Conservation (phyloP, 2,329 filamentous ascomycete genomes). For the Aphanoascus verrucosus region DNA sequence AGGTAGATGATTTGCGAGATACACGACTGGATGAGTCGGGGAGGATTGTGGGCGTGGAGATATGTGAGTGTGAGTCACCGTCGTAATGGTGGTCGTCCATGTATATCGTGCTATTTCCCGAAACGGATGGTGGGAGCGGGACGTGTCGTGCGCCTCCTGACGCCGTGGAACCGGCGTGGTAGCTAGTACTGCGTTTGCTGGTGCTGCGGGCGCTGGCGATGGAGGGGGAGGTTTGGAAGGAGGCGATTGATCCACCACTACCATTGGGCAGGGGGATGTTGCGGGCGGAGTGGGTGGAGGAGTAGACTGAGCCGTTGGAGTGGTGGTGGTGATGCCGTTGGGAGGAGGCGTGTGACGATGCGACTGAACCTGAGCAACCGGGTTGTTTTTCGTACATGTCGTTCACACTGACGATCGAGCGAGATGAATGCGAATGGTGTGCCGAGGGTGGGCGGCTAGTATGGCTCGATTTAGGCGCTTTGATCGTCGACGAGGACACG, state of each 20-base stretch:
- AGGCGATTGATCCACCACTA: conserved; percentile 22
- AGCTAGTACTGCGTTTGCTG: conserved; percentile 17
- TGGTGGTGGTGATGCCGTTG: conserved; percentile 8
- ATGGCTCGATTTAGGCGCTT: conserved; percentile 13
- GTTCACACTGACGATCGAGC: conserved; percentile 13
- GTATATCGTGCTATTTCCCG: conserved; percentile 22
- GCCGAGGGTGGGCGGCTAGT: conserved; percentile 10
- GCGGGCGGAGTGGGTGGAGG: conserved; percentile 28
- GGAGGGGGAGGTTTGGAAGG: conserved; percentile 20
- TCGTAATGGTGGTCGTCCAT: conserved; percentile 24
- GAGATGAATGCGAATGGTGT: conserved; percentile 14
- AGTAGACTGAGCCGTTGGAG: conserved; percentile 20
- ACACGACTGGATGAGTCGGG: conserved; percentile 20
- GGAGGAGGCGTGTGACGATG: no score
- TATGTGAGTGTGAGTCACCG: conserved; percentile 46
- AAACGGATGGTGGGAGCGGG: conserved; percentile 26
- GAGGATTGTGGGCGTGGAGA: conserved; percentile 48
- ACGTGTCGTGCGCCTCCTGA: conserved; percentile 16
- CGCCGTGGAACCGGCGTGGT: conserved; percentile 16
- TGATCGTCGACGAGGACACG: conserved; percentile 15
- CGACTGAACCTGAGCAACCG: conserved; percentile 13
- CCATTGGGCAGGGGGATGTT: conserved; percentile 29
- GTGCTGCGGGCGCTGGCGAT: not conserved
- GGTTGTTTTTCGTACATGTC: conserved; percentile 11
- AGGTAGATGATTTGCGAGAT: conserved; percentile 22